These are phyloP conservation scores for Dipteronia dyeriana DNA, from an alignment of 345 rosid species.

Conservation along the genomic window DNA sequence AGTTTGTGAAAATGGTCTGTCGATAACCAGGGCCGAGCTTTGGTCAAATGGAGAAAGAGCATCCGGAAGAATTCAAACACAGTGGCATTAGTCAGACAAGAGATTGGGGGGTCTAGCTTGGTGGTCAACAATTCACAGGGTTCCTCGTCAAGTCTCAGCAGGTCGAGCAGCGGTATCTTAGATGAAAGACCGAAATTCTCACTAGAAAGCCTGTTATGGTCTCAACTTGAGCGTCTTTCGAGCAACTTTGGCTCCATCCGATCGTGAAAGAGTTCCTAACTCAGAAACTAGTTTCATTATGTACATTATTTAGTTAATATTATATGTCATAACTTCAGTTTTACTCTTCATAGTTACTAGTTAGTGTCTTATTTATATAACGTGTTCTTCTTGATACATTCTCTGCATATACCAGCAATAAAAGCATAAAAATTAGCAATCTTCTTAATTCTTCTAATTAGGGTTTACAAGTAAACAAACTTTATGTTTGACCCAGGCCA, in stretches of 20 bases:
- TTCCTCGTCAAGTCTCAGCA: conserved; percentile 32
- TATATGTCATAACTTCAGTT: neutral
- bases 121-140: conserved; percentile 39
- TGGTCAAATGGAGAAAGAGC: conserved; percentile 57
- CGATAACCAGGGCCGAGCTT: conserved; percentile 65
- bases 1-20: conserved; percentile 79
- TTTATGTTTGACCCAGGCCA: neutral
- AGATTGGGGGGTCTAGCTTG: conserved; percentile 59
- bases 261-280: conserved; percentile 26
- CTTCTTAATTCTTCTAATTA: no score
- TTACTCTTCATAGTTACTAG: neutral
- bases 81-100: conserved; percentile 54
- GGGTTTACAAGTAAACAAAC: neutral
- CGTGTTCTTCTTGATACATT: neutral
- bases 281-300: neutral
- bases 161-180: conserved; percentile 21
- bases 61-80: conserved; percentile 42
- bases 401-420: neutral
- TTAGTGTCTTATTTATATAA: neutral
- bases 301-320: neutral
- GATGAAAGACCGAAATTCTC: conserved; percentile 50
- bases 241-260: conserved; percentile 51
- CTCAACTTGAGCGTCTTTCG: conserved; percentile 67
- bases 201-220: conserved; percentile 69
- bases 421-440: neutral